phyloP scores from a whole-genome alignment of 2,329 filamentous ascomycete genomes.

The Penicillium sp. region DNA sequence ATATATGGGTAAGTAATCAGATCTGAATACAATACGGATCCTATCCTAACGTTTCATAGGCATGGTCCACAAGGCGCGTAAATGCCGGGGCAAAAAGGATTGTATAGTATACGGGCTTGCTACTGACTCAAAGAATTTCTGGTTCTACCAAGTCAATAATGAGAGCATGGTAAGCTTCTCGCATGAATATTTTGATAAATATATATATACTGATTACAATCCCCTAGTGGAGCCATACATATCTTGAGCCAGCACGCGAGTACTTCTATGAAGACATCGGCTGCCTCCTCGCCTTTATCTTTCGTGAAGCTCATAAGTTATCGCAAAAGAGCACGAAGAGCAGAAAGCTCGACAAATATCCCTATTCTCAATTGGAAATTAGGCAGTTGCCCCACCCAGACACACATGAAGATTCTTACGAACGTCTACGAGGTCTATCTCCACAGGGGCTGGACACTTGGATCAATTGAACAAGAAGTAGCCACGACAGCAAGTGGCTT shows the following conservation, averaged over 20 bases:
- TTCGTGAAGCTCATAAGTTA: background rate
- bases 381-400: background rate
- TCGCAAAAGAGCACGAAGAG: background rate
- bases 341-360: background rate
- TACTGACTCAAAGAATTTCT: conserved; percentile 6
- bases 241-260: background rate
- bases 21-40: background rate
- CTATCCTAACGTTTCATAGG: background rate
- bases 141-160: conserved; percentile 9
- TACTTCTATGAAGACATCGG: background rate
- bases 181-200: too few relatives aligned
- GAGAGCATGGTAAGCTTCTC: background rate
- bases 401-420: background rate
- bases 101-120: conserved; percentile 6
- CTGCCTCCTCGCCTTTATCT: conserved; percentile 2
- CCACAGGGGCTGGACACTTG: conserved; percentile 1
- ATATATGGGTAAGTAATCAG: conserved; percentile 3
- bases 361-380: background rate
- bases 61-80: conserved; percentile 6
- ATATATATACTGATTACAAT: background rate
- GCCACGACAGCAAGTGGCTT: background rate
- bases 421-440: background rate
- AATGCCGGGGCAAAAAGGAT: background rate
- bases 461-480: background rate
- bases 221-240: background rate